phyloP scores from a whole-genome alignment of 495 filamentous ascomycete species.

The Hypoxylon subgilvum region DNA sequence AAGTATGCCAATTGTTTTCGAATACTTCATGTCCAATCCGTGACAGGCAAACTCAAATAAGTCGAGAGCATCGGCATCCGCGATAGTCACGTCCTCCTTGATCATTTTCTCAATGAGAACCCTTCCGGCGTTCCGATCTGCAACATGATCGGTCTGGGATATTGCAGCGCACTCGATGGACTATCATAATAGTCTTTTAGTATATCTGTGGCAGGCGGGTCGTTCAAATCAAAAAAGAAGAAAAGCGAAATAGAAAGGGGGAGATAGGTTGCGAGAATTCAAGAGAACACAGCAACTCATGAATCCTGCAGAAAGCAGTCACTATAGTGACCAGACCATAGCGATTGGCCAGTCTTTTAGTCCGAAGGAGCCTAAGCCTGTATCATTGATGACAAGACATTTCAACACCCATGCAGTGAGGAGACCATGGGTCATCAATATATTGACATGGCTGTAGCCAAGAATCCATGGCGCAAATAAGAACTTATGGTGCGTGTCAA shows the following conservation, averaged over 20 bases:
- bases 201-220: not conserved
- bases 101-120: constrained; percentile 47
- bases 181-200: constrained; percentile 34
- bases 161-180: constrained; percentile 53
- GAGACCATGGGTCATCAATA: not conserved
- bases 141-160: constrained; percentile 50
- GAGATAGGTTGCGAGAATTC: not conserved
- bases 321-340: too few relatives aligned
- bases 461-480: too few relatives aligned
- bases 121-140: constrained; percentile 43
- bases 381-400: not conserved
- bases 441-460: not conserved
- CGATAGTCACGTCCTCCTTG: constrained; percentile 43
- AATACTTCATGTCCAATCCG: constrained; percentile 18
- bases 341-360: too few relatives aligned
- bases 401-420: not conserved
- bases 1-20: constrained; percentile 49
- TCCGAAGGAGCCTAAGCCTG: too few relatives aligned
- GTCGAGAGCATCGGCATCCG: constrained; percentile 50
- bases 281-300: not conserved
- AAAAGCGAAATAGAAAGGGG: not conserved
- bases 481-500: too few relatives aligned
- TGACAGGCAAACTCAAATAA: constrained; percentile 49
- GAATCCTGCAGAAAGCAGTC: too few relatives aligned
- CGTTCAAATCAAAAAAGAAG: not conserved